A percentile compares a stretch with the other conserved stretches of the same genome.
These are phyloP conservation scores for Cryphonectria japonica DNA, from an alignment of 2,329 filamentous ascomycete genomes.

Conservation along the genomic window DNA sequence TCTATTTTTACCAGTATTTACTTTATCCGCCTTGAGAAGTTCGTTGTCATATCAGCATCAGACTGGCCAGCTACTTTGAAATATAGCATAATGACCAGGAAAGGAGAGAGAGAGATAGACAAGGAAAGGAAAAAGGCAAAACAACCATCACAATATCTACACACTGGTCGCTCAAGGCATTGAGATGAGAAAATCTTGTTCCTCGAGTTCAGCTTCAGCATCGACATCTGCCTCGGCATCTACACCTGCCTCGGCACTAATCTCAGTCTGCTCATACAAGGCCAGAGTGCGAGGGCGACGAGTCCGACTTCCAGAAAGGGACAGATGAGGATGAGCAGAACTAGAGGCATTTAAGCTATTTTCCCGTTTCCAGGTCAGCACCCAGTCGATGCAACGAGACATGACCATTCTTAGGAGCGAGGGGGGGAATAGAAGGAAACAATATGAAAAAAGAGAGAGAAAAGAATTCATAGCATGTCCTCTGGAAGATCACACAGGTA, in stretches of 20 bases:
- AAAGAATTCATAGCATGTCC: not conserved
- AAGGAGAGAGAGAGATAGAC: not conserved
- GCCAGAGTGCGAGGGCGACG: not conserved
- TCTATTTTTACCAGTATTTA: too few species aligned
- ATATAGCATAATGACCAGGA: not conserved
- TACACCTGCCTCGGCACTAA: not conserved
- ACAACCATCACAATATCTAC: not conserved
- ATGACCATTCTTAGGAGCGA: too few species aligned
- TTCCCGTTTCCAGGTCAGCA: too few species aligned
- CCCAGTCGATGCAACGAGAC: too few species aligned
- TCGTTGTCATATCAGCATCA: not conserved
- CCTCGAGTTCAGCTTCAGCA: not conserved
- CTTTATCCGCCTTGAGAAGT: not conserved
- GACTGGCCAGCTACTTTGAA: not conserved
- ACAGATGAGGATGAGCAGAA: not conserved
- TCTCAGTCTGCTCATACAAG: not conserved
- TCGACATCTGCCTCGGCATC: not conserved
- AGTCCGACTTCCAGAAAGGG: not conserved
- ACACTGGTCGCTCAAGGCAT: not conserved
- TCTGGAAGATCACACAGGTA: slow-evolving; percentile 50
- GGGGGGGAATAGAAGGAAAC: too few species aligned
- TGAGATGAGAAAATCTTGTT: not conserved
- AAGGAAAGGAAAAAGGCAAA: not conserved
- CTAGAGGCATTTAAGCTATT: not conserved
- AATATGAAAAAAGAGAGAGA: not conserved